Evolutionary conservation across 2,329 filamentous ascomycete genomes (phyloP).

Genomic region (Pyrenophora graminea): DNA sequence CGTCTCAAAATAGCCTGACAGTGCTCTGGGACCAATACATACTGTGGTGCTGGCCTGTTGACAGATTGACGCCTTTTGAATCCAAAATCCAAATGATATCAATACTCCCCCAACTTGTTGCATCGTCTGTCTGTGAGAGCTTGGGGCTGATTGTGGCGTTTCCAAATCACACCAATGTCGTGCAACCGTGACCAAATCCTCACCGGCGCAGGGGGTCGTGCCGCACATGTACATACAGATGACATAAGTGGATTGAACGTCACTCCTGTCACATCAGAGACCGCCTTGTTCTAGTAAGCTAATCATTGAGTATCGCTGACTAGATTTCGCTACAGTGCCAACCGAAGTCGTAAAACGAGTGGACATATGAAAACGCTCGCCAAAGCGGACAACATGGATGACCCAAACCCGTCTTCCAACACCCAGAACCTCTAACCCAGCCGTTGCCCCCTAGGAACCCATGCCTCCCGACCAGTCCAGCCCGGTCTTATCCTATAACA

Average conservation of each 20-base stretch:
- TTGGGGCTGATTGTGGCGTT: neutral
- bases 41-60: constrained; percentile 2
- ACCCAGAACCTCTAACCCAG: constrained; percentile 10
- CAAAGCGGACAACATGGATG: constrained; percentile 16
- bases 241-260: constrained; percentile 9
- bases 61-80: neutral
- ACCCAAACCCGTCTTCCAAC: constrained; percentile 5
- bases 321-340: constrained; percentile 34
- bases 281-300: neutral
- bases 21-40: neutral
- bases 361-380: constrained; percentile 21
- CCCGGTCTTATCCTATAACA: constrained; percentile 19
- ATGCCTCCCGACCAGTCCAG: constrained; percentile 5
- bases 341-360: constrained; percentile 21
- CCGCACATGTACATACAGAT: constrained; percentile 8
- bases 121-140: neutral
- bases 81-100: neutral
- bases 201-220: constrained; percentile 10
- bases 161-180: constrained; percentile 5
- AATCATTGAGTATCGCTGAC: constrained; percentile 38
- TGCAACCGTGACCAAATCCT: constrained; percentile 9
- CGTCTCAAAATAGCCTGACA: constrained; percentile 11
- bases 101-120: neutral
- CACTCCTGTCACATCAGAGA: neutral
- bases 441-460: constrained; percentile 5